phyloP scores from a whole-genome alignment of 495 filamentous ascomycete species.

The Evansstolkia leycettana region DNA sequence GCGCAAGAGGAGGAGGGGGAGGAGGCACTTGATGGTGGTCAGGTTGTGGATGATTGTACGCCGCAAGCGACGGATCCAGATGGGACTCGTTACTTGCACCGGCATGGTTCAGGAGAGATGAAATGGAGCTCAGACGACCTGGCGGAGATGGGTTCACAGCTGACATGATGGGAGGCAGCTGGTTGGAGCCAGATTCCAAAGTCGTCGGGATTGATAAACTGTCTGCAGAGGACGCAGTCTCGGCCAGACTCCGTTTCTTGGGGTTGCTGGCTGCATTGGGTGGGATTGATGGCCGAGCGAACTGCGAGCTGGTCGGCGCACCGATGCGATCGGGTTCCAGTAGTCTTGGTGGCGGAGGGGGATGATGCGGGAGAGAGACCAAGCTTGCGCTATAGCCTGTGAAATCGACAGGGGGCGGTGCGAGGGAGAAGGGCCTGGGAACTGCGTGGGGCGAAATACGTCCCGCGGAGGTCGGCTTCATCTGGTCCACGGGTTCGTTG shows the following conservation, averaged over 20 bases:
- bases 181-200: conserved; percentile 29
- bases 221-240: conserved; percentile 17
- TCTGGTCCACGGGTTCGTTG: conserved; percentile 21
- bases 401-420: conserved; percentile 40
- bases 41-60: conserved; percentile 19
- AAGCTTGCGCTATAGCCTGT: conserved; percentile 31
- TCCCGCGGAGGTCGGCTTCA: conserved; percentile 10
- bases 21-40: conserved; percentile 13
- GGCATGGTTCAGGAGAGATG: conserved; percentile 59
- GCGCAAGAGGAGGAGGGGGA: conserved; percentile 12
- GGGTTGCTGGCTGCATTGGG: conserved; percentile 23
- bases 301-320: conserved; percentile 20
- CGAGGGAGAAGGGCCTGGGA: conserved; percentile 20
- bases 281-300: conserved; percentile 28
- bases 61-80: conserved; percentile 34
- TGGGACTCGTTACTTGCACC: conserved; percentile 29
- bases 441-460: conserved; percentile 15
- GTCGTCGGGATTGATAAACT: conserved; percentile 16
- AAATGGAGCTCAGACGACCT: conserved; percentile 61
- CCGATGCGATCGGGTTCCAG: conserved; percentile 25
- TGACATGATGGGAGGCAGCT: conserved; percentile 34
- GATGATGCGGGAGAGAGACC: conserved; percentile 26
- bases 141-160: conserved; percentile 28
- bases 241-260: conserved; percentile 33
- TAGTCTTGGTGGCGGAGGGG: conserved; percentile 25